A percentile compares a stretch with the other conserved stretches of the same genome.
Conservation (phyloP, 345 rosid species). For the thale cress (Arabidopsis thaliana) region TAIR10.1 NC_003076.8:619501-620000, state of each 20-base stretch:
- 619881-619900: conserved; percentile 19
- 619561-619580: neutral
- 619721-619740: neutral
- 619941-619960: conserved; percentile 28
- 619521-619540: conserved; percentile 18
- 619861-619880: conserved; percentile 26
- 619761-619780: conserved; percentile 28
- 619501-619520: conserved; percentile 31
- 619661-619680: neutral
- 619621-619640: neutral
- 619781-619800: conserved; percentile 43
- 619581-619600: neutral
- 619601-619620: neutral
- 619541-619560: neutral
- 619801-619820: conserved; percentile 36
- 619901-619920: conserved; percentile 45
- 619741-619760: conserved; percentile 21
- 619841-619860: conserved; percentile 35
- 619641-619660: neutral
- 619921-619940: conserved; percentile 47
- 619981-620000: conserved; percentile 27
- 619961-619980: conserved; percentile 19
- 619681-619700: neutral
- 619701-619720: neutral
- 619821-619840: conserved; percentile 45